These are phyloP conservation scores for Pyrenophora graminea DNA, from an alignment of 2,329 filamentous ascomycete species.

Conservation along the genomic window DNA sequence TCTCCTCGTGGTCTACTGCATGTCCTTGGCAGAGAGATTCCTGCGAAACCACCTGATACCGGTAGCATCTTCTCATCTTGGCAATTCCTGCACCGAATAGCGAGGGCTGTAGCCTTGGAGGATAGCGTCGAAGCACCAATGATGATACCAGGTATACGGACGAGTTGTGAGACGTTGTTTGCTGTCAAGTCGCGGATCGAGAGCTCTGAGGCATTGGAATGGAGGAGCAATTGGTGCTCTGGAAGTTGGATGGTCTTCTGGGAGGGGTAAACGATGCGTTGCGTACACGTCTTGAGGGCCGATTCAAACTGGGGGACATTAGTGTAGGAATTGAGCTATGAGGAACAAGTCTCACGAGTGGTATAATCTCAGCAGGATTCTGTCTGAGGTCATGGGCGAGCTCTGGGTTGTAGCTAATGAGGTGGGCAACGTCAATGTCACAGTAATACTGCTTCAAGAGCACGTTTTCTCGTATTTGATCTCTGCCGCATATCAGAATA, in stretches of 20 bases:
- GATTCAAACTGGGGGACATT: constrained; percentile 73
- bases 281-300: constrained; percentile 87
- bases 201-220: constrained; percentile 87
- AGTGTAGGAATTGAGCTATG: constrained; percentile 9
- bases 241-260: constrained; percentile 71
- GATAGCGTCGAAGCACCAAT: constrained; percentile 97
- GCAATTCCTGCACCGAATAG: constrained; percentile 88
- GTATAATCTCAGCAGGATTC: constrained; percentile 90
- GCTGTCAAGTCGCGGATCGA: constrained; percentile 95
- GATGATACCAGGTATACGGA: constrained; percentile 94
- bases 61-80: constrained; percentile 70
- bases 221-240: constrained; percentile 90
- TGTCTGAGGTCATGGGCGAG: constrained; percentile 86
- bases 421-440: constrained; percentile 91
- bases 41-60: constrained; percentile 83
- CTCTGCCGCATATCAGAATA: constrained; percentile 61
- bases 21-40: constrained; percentile 78
- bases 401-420: constrained; percentile 96
- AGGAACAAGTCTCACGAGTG: constrained; percentile 65
- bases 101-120: constrained; percentile 86
- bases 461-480: constrained; percentile 93
- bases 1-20: constrained; percentile 69
- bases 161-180: constrained; percentile 88
- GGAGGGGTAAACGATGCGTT: constrained; percentile 87
- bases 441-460: constrained; percentile 93